These are phyloP conservation scores for Penicillium sp. DNA, from an alignment of 2,329 filamentous ascomycete species.

Conservation along the genomic window DNA sequence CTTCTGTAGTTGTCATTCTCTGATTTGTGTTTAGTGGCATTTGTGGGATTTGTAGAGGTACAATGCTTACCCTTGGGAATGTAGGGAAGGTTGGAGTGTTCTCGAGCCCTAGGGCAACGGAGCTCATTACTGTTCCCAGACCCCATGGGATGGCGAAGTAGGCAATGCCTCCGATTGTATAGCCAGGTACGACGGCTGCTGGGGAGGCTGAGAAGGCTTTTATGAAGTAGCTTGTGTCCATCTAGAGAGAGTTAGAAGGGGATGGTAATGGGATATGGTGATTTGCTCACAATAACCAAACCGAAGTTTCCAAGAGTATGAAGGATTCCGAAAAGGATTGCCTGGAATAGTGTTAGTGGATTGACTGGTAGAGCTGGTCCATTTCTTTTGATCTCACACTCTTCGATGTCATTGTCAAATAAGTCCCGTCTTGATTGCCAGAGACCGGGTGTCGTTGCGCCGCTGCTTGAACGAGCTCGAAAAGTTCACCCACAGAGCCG, in stretches of 20 bases:
- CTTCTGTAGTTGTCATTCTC: conserved; percentile 39
- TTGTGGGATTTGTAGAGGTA: background rate
- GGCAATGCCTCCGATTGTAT: conserved; percentile 51
- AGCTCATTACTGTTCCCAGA: conserved; percentile 52
- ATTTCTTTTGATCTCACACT: conserved; percentile 37
- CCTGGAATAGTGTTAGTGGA: conserved; percentile 25
- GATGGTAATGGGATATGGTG: background rate
- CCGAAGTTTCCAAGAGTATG: conserved; percentile 52
- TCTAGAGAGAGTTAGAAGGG: conserved; percentile 23
- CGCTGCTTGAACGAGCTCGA: conserved; percentile 49
- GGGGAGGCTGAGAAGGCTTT: conserved; percentile 52
- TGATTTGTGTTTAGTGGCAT: background rate
- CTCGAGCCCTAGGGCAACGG: conserved; percentile 50
- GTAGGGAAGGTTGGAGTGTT: conserved; percentile 52
- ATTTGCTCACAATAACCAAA: conserved; percentile 45
- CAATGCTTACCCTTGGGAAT: conserved; percentile 43
- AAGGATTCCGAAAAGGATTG: conserved; percentile 51
- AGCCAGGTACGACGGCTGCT: conserved; percentile 51
- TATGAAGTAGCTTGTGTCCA: conserved; percentile 55
- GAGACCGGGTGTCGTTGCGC: conserved; percentile 46
- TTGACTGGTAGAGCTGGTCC: fast-evolving
- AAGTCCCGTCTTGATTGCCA: conserved; percentile 55
- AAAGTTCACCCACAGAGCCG: conserved; percentile 49
- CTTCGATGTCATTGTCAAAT: conserved; percentile 57
- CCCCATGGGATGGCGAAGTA: conserved; percentile 57